These are phyloP conservation scores for Saturnispora quitensis DNA, from an alignment of 805 yeast species.

Conservation along the genomic window DNA sequence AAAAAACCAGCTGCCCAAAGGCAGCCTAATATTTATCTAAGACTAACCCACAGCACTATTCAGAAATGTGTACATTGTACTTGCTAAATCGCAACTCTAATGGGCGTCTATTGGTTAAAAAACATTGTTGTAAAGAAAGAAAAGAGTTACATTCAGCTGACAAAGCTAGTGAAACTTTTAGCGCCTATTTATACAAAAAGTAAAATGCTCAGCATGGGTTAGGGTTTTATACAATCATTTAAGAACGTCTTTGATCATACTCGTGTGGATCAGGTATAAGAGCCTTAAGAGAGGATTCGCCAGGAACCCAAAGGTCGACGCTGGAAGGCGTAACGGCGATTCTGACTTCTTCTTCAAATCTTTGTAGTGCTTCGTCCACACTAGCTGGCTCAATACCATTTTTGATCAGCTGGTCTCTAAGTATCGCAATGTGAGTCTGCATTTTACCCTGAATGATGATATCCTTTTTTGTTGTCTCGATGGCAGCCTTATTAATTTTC, in stretches of 20 bases:
- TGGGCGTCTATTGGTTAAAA: conserved; percentile 63
- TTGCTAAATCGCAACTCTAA: conserved; percentile 59
- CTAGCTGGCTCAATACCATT: conserved; percentile 48
- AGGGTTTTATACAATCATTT: background rate
- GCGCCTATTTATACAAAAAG: conserved; percentile 10
- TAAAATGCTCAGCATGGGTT: background rate
- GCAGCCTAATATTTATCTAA: conserved; percentile 43
- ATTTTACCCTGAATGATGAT: conserved; percentile 45
- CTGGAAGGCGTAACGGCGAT: conserved; percentile 48
- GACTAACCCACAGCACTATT: conserved; percentile 89
- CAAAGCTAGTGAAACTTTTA: background rate
- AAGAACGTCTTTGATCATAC: conserved; percentile 31
- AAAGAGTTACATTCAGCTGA: background rate
- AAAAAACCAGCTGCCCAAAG: conserved; percentile 29
- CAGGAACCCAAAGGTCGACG: conserved; percentile 55
- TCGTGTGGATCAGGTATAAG: conserved; percentile 53
- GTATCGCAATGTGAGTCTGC: conserved; percentile 58
- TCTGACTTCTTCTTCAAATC: conserved; percentile 50
- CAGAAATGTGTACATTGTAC: conserved; percentile 33
- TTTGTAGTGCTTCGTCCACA: conserved; percentile 43
- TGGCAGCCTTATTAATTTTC: conserved; percentile 42
- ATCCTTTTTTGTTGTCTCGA: conserved; percentile 42
- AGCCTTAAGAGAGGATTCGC: conserved; percentile 38
- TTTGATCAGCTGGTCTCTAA: conserved; percentile 53
- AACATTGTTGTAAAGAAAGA: conserved; percentile 22